Evolutionary conservation across 805 yeast genomes (phyloP).

Genomic region (Pichia manshurica): DNA sequence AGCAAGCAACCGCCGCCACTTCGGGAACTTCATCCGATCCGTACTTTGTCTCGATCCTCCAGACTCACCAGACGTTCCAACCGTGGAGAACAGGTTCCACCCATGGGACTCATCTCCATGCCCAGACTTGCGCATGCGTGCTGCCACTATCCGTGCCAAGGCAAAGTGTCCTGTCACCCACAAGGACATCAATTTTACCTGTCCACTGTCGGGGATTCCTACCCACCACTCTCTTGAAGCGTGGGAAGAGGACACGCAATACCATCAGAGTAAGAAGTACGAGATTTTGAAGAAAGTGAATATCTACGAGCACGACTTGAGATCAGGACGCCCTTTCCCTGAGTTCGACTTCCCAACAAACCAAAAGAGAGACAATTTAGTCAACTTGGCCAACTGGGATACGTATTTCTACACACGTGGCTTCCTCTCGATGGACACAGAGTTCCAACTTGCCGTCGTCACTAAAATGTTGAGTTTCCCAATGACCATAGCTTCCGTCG

Average conservation of each 20-base stretch:
- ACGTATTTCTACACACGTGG: conserved; percentile 86
- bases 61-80: conserved; percentile 59
- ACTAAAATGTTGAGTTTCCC: conserved; percentile 95
- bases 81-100: conserved; percentile 67
- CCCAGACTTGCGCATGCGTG: conserved; percentile 81
- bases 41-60: conserved; percentile 52
- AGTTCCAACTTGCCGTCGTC: conserved; percentile 90
- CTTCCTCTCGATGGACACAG: conserved; percentile 94
- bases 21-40: conserved; percentile 32
- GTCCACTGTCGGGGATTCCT: conserved; percentile 94
- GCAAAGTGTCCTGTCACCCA: conserved; percentile 90
- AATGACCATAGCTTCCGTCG: conserved; percentile 73
- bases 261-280: conserved; percentile 62
- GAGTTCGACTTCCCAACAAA: conserved; percentile 89
- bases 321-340: conserved; percentile 91
- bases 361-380: conserved; percentile 67
- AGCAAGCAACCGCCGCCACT: conserved; percentile 16
- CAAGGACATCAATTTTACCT: conserved; percentile 72
- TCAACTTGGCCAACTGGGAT: conserved; percentile 87
- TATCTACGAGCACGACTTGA: conserved; percentile 87
- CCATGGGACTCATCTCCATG: conserved; percentile 92
- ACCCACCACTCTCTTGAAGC: conserved; percentile 89
- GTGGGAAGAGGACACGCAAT: conserved; percentile 74
- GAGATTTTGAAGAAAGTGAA: conserved; percentile 81
- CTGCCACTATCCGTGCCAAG: conserved; percentile 80